Evolutionary conservation across 1,284 basidiomycete species (phyloP), one percentile per base, ranked within the genome.

Genomic region (Xerocomus amazonicus): DNA sequence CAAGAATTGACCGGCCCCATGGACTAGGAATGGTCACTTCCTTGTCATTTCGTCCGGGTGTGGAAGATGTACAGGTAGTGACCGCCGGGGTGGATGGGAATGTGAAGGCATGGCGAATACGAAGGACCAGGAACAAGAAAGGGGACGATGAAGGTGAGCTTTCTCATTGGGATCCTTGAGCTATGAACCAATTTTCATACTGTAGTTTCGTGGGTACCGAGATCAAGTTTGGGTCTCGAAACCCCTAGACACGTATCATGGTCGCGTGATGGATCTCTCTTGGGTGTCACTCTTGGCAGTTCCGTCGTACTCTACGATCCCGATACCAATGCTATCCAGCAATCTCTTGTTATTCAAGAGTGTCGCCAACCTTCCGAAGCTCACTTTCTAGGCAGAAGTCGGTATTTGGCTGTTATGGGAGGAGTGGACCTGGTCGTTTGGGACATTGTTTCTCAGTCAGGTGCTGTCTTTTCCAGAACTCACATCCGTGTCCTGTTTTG

Each of bases 1-100:
- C 94, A 9, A 84, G 94, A 50, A 84, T 98, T 55, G 92, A 97
- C 65, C 78, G 83, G 29, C 95, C 96, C 8, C 96, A 99, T 69
- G 88, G 87, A 28, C 66, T 75, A 31, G 69, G 73, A 38, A 74
- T 75, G 46, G 74, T 97, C 27, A 83, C 83, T 7, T 78, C 83
- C 1, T 62, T 95, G 45, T 73, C 77, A 6, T 98, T 98, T 68
- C 78, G 76, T 54, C 80, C 83, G 9, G 56, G 57, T n/a, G 37
- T 35, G 38, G 65, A 69, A 27, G 54, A 66, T 12, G 51, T 70
- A 13, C 65, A 77, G 57, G 65, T 87, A 50, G 74, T 81, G 19
- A 90, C 88, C 2, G 78, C 80, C 3, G 89, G 88, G 14, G 71
- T 74, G 50, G 90, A 93, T 61, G 78, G 80, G 5, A 72, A 73